phyloP scores from a whole-genome alignment of 495 filamentous ascomycete genomes.

The Delitschia confertaspora region DNA sequence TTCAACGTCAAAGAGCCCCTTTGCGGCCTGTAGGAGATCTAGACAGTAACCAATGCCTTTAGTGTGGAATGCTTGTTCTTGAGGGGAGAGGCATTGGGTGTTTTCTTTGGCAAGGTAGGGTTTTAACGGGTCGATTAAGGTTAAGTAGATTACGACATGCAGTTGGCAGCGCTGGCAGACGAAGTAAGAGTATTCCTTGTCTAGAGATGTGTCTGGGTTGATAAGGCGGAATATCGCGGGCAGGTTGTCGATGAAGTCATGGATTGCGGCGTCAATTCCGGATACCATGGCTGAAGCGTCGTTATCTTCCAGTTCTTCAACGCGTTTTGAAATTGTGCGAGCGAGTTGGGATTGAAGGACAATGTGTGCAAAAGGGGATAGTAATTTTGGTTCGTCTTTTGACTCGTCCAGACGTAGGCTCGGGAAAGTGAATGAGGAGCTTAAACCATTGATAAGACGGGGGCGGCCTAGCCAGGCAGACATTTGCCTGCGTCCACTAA shows the following conservation, averaged over 20 bases:
- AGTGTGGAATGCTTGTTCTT: slow-evolving; percentile 31
- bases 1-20: slow-evolving; percentile 37
- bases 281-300: slow-evolving; percentile 12
- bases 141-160: slow-evolving; percentile 42
- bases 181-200: slow-evolving; percentile 37
- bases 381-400: slow-evolving; percentile 21
- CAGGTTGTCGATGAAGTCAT: slow-evolving; percentile 38
- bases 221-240: slow-evolving; percentile 37
- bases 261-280: slow-evolving; percentile 25
- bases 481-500: slow-evolving; percentile 32
- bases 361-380: slow-evolving; percentile 40
- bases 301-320: slow-evolving; percentile 6
- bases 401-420: slow-evolving; percentile 36
- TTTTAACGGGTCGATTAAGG: slow-evolving; percentile 39
- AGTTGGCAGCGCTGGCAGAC: slow-evolving; percentile 44
- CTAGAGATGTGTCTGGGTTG: slow-evolving; percentile 40
- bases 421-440: slow-evolving; percentile 34
- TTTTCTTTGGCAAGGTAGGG: slow-evolving; percentile 36
- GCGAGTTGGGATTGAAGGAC: slow-evolving; percentile 35
- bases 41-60: slow-evolving; percentile 39
- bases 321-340: slow-evolving; percentile 13
- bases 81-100: slow-evolving; percentile 11
- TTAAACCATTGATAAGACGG: slow-evolving; percentile 34
- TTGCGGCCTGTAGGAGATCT: slow-evolving; percentile 38
- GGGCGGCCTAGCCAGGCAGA: slow-evolving; percentile 36